Base-by-base conservation (phyloP, 352 stramenopile genomes). In the Phytopythium litorale region DNA sequence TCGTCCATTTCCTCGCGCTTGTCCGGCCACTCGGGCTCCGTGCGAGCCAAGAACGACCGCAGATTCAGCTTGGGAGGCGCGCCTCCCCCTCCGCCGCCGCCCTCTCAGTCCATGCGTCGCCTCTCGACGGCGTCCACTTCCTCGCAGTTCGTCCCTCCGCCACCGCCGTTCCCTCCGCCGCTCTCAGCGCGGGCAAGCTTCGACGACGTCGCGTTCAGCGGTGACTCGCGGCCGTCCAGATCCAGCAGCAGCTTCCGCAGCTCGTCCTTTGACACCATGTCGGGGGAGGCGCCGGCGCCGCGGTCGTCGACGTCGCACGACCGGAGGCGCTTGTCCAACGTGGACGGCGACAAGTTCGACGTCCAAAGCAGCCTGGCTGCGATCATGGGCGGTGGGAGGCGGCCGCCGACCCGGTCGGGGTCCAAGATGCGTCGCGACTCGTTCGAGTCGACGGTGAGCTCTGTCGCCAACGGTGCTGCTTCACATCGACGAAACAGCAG, bases 321-420 rank as follows among this genome's bases (percentile, higher is more conserved):
- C 35, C 66, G 60, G 35, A 72, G 67, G 38, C 67, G 70, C 16
- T 16, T 79, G 42, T 84, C 79, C 0, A 76, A 63, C 58, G 64
- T 74, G 18, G 72, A 78, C 32, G 70, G 62, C 33, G 65, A 75
- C 21, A 88, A 86, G 57, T 56, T 76, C 11, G 66, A 67, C 50
- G 60, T 79, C 12, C 79, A 90, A n/a, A 73, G 74, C 52, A 89
- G 69, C 62, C 61, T 91, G 23, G 82, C 82, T 23, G 75, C 82
- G 21, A 89, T 91, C 63, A 65, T 91, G 28, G 78, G 76, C 35
- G 76, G 79, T n/a, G 65, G 75, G 30, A 73, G 71, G 9, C 45
- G 64, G 0, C 38, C 68, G 4, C 32, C 49, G 23, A 51, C 70
- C n/a, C 66, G 70, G 57, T 67, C 64, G 58, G 13, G 25, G 15